phyloP scores from a whole-genome alignment of 352 stramenopile genomes.

The Phytopythium montanum region DNA sequence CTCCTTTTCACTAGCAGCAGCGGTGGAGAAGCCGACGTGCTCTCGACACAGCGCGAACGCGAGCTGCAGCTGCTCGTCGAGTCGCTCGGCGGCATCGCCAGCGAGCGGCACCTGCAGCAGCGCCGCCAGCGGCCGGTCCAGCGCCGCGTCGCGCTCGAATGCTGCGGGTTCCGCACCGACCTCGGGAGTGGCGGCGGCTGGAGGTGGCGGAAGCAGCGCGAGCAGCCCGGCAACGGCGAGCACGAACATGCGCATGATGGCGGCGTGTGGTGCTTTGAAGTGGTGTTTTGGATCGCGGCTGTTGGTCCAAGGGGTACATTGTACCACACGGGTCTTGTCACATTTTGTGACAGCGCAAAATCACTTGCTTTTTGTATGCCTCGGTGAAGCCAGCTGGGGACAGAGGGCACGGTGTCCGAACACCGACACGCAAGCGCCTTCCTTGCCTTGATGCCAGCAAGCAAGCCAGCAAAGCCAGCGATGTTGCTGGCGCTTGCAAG shows the following conservation, averaged over 20 bases:
- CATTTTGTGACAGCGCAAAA: slow-evolving; percentile 1
- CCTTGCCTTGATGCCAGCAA: no score
- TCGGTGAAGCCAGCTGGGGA: not conserved
- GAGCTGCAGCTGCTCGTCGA: slow-evolving; percentile 31
- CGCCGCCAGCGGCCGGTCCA: slow-evolving; percentile 23
- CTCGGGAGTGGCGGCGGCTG: not conserved
- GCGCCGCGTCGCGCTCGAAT: slow-evolving; percentile 18
- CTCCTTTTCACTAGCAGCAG: not conserved
- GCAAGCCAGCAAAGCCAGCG: not conserved
- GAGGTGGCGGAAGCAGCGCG: not conserved
- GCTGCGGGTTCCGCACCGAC: not conserved
- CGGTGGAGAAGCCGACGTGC: slow-evolving; percentile 18
- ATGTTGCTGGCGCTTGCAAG: not conserved
- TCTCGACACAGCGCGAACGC: slow-evolving; percentile 31
- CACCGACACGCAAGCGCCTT: no score
- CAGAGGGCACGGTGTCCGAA: not conserved
- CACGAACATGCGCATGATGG: not conserved
- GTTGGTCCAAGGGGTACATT: no score
- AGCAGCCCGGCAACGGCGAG: not conserved
- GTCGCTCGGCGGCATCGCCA: slow-evolving; percentile 2
- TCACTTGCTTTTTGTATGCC: not conserved
- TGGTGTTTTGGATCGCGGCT: no score
- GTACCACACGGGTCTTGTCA: not conserved
- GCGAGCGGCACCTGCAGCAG: slow-evolving; percentile 21
- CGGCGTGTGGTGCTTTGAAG: not conserved